These are phyloP conservation scores for Cordyceps tenuipes DNA, from an alignment of 2,329 filamentous ascomycete species.

Conservation along the genomic window DNA sequence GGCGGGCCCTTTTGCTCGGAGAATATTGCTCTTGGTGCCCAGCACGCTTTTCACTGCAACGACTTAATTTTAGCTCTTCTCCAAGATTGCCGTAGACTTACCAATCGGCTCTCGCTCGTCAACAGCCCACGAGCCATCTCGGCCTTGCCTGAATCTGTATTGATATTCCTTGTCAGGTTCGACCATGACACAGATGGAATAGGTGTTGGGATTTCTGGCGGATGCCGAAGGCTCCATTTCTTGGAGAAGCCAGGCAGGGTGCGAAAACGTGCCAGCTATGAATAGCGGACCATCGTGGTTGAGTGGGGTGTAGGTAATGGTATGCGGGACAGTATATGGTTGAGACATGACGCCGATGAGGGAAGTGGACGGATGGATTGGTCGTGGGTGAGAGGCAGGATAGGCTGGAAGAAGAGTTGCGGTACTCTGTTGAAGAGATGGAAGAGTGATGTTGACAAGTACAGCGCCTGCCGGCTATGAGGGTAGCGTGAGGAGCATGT, in stretches of 20 bases:
- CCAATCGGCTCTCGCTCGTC: constrained; percentile 54
- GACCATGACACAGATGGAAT: constrained; percentile 47
- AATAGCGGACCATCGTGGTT: constrained; percentile 56
- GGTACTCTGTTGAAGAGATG: constrained; percentile 3
- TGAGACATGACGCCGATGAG: constrained; percentile 1
- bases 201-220: constrained; percentile 46
- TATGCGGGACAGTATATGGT: background rate
- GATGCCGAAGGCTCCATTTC: constrained; percentile 51
- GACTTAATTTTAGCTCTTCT: background rate
- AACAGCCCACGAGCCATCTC: constrained; percentile 61
- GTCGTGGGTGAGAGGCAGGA: background rate
- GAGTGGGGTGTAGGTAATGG: background rate
- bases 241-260: constrained; percentile 56
- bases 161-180: constrained; percentile 53
- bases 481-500: background rate
- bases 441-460: background rate
- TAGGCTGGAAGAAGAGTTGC: background rate
- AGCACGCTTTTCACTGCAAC: constrained; percentile 6
- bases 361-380: background rate
- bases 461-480: background rate
- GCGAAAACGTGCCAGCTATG: constrained; percentile 60
- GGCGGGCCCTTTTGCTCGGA: constrained; percentile 6
- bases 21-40: constrained; percentile 5
- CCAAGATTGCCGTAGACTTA: constrained; percentile 28
- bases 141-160: constrained; percentile 66